phyloP scores from a whole-genome alignment of 139 green algal genomes.

The Micractinium conductrix region DNA sequence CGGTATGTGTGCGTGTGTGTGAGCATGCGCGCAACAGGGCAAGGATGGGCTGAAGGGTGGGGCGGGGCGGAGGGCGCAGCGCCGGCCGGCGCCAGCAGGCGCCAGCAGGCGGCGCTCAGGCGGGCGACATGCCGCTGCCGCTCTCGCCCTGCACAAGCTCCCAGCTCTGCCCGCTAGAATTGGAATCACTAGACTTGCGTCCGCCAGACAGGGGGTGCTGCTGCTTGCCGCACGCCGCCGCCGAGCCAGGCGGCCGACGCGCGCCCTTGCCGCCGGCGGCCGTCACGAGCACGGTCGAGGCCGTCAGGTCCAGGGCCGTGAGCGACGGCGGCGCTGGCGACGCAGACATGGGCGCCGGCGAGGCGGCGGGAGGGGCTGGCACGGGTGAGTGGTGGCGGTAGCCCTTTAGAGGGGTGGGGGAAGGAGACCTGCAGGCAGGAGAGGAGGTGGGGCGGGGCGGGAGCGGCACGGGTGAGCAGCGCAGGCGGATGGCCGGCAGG shows the following conservation, averaged over 20 bases:
- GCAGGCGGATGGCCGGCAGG: background rate
- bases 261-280: background rate
- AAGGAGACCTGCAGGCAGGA: slow-evolving; percentile 12
- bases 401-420: background rate
- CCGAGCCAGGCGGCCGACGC: background rate
- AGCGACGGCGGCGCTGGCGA: background rate
- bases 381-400: slow-evolving; percentile 36
- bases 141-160: slow-evolving; percentile 17
- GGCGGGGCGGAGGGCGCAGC: too few species aligned
- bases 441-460: background rate
- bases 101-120: too few species aligned
- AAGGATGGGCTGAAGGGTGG: too few species aligned
- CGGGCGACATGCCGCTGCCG: background rate
- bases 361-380: background rate
- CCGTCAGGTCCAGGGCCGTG: slow-evolving; percentile 18
- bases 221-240: background rate
- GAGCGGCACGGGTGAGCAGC: background rate
- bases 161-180: slow-evolving; percentile 27
- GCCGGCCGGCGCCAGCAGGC: too few species aligned
- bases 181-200: slow-evolving; percentile 22
- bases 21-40: too few species aligned
- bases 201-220: background rate
- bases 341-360: background rate
- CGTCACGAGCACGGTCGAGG: slow-evolving; percentile 21
- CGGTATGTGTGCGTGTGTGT: too few species aligned